phyloP scores from a whole-genome alignment of 148 eudicot species.

The Chenopodium berlandieri region DNA sequence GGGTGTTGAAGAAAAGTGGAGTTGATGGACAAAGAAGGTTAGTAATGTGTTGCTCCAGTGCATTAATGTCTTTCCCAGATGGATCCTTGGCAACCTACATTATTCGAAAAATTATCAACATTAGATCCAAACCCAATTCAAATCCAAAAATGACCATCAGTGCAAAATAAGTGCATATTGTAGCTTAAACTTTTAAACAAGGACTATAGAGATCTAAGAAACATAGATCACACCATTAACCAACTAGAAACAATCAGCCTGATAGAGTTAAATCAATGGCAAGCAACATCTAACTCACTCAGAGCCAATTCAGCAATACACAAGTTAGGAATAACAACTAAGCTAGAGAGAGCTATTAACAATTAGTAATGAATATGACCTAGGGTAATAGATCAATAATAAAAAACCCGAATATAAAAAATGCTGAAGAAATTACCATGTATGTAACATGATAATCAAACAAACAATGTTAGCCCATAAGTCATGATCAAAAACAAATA shows the following conservation, averaged over 20 bases:
- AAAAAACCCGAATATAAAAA: neutral
- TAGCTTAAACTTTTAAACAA: neutral
- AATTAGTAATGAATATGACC: neutral
- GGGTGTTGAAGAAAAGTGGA: conserved; percentile 83
- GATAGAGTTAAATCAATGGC: neutral
- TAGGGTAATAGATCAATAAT: neutral
- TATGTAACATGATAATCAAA: neutral
- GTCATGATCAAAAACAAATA: neutral
- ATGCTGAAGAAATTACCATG: neutral
- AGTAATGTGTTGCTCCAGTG: conserved; percentile 72
- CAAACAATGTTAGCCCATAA: neutral
- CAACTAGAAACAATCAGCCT: too few species aligned
- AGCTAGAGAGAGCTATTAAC: neutral
- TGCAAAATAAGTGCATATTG: neutral
- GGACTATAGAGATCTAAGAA: neutral
- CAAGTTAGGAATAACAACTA: neutral
- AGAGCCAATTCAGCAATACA: too few species aligned
- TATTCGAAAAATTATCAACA: neutral
- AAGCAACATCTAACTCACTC: neutral
- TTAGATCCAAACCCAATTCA: conserved; percentile 10
- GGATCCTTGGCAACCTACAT: conserved; percentile 81
- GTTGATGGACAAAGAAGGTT: conserved; percentile 73
- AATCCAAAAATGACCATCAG: neutral
- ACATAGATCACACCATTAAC: neutral
- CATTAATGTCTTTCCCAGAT: conserved; percentile 69